These are phyloP conservation scores for Marasmius fiardii DNA, from an alignment of 1,284 basidiomycete genomes.

Conservation along the genomic window DNA sequence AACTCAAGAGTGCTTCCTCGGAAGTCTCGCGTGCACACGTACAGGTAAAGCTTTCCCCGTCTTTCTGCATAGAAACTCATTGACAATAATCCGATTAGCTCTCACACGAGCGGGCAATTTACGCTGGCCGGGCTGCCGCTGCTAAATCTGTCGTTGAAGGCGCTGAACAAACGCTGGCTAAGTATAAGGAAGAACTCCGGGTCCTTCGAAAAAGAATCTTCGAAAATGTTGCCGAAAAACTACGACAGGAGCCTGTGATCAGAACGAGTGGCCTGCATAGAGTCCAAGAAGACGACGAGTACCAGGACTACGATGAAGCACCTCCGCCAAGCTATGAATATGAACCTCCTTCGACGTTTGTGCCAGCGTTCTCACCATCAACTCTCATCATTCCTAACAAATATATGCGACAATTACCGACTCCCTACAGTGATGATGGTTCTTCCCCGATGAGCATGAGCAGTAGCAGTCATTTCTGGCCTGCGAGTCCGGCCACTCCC, in stretches of 20 bases:
- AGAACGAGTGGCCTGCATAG: background rate
- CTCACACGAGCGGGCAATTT: constrained; percentile 7
- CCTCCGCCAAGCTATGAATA: constrained; percentile 1
- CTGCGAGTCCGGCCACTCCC: background rate
- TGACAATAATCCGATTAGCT: background rate
- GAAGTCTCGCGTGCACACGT: constrained; percentile 7
- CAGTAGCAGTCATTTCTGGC: background rate
- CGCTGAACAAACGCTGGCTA: constrained; percentile 8
- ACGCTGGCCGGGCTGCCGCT: constrained; percentile 1
- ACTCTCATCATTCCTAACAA: constrained; percentile 3
- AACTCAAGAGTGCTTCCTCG: constrained; percentile 5
- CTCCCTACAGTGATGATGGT: background rate
- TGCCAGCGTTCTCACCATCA: background rate
- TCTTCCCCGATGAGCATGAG: background rate
- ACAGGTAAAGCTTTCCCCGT: background rate
- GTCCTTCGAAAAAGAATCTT: constrained; percentile 6
- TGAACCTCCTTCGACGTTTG: constrained; percentile 1
- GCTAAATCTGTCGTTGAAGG: background rate
- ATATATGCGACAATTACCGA: background rate
- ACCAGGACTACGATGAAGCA: background rate
- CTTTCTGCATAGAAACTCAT: background rate
- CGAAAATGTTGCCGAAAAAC: constrained; percentile 3
- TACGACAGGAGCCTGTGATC: too few relatives aligned
- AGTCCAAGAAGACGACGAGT: background rate
- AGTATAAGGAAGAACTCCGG: constrained; percentile 9